Base-by-base conservation (phyloP, 495 filamentous ascomycete species). In the Symbiotaphrina buchneri region DNA sequence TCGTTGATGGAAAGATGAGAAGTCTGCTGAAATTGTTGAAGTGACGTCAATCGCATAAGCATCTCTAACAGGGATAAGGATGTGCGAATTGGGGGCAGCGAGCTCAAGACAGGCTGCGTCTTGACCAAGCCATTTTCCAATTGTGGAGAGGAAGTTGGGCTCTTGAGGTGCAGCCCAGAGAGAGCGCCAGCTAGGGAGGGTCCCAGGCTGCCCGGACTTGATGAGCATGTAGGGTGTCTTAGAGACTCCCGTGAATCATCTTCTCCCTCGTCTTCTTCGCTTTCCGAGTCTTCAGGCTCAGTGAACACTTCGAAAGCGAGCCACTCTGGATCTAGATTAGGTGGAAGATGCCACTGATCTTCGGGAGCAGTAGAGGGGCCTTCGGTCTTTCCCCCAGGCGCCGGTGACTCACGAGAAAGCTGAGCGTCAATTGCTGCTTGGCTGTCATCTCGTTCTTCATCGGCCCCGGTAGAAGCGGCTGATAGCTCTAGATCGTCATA, bases 1-100 rank as follows among this genome's bases (percentile, higher is more conserved):
- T 99, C 90, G n/a, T 74, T 79, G 41, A 94, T 90, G 21, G 81
- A 64, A 19, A 95, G 66, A 41, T 99, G 90, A 1, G 82, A 80
- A 25, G 71, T 63, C 63, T 99, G 90, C 44, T 92, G 80, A 51
- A 87, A 92, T 56, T 95, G 84, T 48, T 95, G 87, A n/a, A 95
- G 63, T 27, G 81, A 75, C 5, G 76, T 78, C 15, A 99, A 68
- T 33, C 90, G 84, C 34, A 99, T 68, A 24, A 95, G 61, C 51
- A 82, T 90, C 50, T 99, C 90, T 14, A 99, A 69, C 28, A 94
- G 70, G 6, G 87, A 95, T 5, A 99, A 69, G 0, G 77, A 85
- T 10, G 84, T 84, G 10, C 71, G 68, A 32, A 92, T 71, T 18
- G 44, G 36, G 37, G 18, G 5, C 28, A 39, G 35, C 33, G 41